phyloP scores from a whole-genome alignment of 805 yeast species.

The Yarrowia keelungensis region DNA sequence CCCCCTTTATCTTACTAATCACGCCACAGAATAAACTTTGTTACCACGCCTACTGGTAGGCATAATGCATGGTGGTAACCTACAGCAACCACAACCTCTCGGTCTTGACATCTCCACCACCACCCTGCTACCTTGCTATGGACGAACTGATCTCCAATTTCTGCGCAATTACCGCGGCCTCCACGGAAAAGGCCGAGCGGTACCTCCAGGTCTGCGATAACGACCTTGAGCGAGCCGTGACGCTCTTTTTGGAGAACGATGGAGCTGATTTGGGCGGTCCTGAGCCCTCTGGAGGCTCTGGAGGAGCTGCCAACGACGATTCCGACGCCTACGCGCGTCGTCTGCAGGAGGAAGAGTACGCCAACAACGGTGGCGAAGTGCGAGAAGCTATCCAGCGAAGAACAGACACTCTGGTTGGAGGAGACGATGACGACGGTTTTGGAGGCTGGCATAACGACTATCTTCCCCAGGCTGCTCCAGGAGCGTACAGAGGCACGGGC shows the following conservation, averaged over 20 bases:
- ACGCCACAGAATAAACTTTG: too few species aligned
- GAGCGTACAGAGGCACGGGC: conserved; percentile 29
- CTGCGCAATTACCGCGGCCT: conserved; percentile 82
- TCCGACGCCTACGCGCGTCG: conserved; percentile 43
- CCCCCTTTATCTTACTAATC: too few species aligned
- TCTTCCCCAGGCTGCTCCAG: conserved; percentile 39
- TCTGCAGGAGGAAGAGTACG: conserved; percentile 47
- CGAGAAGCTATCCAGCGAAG: conserved; percentile 80
- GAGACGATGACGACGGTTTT: conserved; percentile 50
- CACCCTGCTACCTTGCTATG: background rate
- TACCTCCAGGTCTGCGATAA: conserved; percentile 80
- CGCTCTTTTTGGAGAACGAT: conserved; percentile 71
- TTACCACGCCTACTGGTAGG: too few species aligned
- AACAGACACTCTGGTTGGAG: conserved; percentile 71
- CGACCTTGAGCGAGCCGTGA: conserved; percentile 82
- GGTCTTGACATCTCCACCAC: background rate
- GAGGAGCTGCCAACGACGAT: background rate
- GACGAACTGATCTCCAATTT: conserved; percentile 64
- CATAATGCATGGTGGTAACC: background rate
- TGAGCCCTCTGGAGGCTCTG: conserved; percentile 1
- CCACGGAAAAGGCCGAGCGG: conserved; percentile 70
- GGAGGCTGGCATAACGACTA: conserved; percentile 31
- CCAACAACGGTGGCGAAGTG: conserved; percentile 56
- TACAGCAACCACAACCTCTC: background rate
- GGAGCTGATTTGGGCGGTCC: conserved; percentile 51